These are phyloP conservation scores for Triglochin maritima DNA, from an alignment of 106 monocot species.

Conservation along the genomic window DNA sequence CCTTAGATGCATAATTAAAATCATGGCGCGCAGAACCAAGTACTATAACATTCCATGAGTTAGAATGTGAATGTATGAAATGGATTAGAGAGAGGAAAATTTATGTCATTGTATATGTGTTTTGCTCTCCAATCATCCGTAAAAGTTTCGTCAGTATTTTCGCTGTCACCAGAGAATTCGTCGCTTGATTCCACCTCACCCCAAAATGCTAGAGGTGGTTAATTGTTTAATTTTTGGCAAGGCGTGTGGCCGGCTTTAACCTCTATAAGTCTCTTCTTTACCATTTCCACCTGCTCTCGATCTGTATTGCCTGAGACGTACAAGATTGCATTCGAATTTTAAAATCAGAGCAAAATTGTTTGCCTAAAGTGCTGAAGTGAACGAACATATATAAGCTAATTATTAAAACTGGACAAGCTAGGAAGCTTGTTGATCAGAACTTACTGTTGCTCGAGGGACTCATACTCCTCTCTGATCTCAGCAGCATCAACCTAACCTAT, in stretches of 20 bases:
- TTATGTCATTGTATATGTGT: no score
- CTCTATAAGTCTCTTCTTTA: conserved; percentile 63
- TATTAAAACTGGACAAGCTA: neutral
- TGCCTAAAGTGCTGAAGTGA: no score
- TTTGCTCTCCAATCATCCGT: conserved; percentile 86
- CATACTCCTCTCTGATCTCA: conserved; percentile 50
- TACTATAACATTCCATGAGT: no score
- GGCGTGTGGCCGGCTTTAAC: conserved; percentile 29
- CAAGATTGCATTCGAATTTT: neutral
- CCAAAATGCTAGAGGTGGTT: conserved; percentile 38
- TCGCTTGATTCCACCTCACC: conserved; percentile 34
- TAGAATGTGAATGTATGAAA: no score
- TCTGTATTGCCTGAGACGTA: conserved; percentile 35
- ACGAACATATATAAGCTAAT: neutral
- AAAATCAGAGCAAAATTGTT: no score
- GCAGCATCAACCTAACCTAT: conserved; percentile 79
- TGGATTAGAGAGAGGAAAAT: no score
- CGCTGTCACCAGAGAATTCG: conserved; percentile 42
- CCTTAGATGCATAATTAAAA: no score
- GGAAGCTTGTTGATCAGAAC: neutral
- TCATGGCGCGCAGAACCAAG: no score
- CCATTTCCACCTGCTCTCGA: conserved; percentile 63
- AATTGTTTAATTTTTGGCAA: conserved; percentile 21
- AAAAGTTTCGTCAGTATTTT: conserved; percentile 42
- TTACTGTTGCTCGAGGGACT: conserved; percentile 73